phyloP scores from a whole-genome alignment of 306 rosid genomes.

The Abrus pulchellus region DNA sequence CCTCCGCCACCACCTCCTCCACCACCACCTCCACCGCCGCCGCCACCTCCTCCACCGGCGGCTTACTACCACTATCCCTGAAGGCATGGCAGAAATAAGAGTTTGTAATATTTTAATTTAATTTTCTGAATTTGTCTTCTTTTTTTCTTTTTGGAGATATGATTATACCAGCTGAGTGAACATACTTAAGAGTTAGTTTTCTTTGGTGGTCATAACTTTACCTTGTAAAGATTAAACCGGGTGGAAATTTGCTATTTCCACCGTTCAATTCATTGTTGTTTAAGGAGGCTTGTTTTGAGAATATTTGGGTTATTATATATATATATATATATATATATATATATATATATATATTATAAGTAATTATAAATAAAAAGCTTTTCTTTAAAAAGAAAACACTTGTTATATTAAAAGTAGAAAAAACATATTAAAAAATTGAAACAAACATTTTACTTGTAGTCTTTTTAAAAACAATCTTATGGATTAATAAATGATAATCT shows the following conservation, averaged over 20 bases:
- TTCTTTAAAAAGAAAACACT: too few species aligned
- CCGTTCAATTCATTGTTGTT: slow-evolving; percentile 14
- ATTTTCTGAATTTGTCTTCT: not conserved
- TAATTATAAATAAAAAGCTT: too few species aligned
- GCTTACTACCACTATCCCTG: slow-evolving; percentile 47
- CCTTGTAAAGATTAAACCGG: not conserved
- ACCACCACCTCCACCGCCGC: rapidly evolving
- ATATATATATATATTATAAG: too few species aligned
- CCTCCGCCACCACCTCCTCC: rapidly evolving
- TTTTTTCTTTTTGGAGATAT: not conserved
- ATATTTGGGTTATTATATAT: not conserved
- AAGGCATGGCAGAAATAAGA: not conserved
- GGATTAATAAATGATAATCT: too few species aligned
- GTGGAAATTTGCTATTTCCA: slow-evolving; percentile 36
- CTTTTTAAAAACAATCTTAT: too few species aligned
- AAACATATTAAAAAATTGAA: too few species aligned
- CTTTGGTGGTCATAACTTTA: slow-evolving; percentile 17
- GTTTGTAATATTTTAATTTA: not conserved
- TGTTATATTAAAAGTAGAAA: too few species aligned
- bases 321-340: too few species aligned
- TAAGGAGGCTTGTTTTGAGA: slow-evolving; percentile 5
- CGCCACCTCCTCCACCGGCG: not conserved
- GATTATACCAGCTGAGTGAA: not conserved
- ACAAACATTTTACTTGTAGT: too few species aligned
- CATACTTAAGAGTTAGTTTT: slow-evolving; percentile 11